Evolutionary conservation across 2,329 filamentous ascomycete genomes (phyloP).

Genomic region (Penicillium vulpinum): DNA sequence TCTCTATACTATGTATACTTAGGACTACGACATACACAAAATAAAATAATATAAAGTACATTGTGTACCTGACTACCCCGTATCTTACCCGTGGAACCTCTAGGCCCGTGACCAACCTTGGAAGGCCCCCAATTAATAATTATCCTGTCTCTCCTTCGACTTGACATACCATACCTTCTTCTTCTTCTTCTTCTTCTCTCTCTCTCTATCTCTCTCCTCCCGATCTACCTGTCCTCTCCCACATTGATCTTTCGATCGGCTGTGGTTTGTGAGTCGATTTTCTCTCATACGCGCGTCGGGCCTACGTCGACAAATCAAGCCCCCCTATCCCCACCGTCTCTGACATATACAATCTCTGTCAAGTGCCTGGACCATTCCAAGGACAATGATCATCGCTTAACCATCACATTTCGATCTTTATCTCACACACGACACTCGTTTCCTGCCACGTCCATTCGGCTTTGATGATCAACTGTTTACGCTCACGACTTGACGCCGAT

Average conservation of each 20-base stretch:
- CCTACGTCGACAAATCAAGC: neutral
- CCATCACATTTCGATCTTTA: slow-evolving; percentile 15
- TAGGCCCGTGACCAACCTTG: slow-evolving; percentile 17
- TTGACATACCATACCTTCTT: neutral
- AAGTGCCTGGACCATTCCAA: slow-evolving; percentile 10
- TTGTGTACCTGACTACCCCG: slow-evolving; percentile 11
- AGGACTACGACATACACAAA: too few species aligned
- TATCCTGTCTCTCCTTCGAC: slow-evolving; percentile 9
- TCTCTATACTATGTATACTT: too few species aligned
- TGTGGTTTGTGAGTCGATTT: neutral
- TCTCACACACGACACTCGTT: slow-evolving; percentile 20
- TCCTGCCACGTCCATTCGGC: slow-evolving; percentile 9
- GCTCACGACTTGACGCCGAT: slow-evolving; percentile 40
- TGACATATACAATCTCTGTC: neutral
- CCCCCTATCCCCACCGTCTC: neutral
- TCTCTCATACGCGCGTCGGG: neutral
- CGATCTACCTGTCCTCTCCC: slow-evolving; percentile 1
- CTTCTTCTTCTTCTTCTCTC: neutral
- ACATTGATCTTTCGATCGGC: neutral
- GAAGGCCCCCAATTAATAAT: slow-evolving; percentile 3
- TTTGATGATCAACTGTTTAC: slow-evolving; percentile 30
- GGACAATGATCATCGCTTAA: slow-evolving; percentile 27
- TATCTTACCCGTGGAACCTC: slow-evolving; percentile 10
- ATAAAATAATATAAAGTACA: too few species aligned
- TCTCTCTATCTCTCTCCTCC: neutral